Evolutionary conservation across 805 yeast species (phyloP).

Genomic region (Metschnikowia drakensbergensis): DNA sequence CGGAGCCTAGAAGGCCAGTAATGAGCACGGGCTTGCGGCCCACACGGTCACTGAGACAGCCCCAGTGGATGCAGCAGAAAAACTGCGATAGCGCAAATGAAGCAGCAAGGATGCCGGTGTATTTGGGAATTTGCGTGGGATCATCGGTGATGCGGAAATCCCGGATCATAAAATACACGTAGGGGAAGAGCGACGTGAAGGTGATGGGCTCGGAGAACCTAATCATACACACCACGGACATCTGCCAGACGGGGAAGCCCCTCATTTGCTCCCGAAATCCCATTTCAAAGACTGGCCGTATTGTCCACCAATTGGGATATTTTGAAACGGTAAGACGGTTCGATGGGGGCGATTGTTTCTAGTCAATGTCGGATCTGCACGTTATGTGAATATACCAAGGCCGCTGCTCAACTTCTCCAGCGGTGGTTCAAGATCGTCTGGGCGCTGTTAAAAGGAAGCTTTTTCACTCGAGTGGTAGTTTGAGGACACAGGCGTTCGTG

Average conservation of each 20-base stretch:
- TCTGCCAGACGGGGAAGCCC: constrained; percentile 22
- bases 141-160: constrained; percentile 18
- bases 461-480: neutral
- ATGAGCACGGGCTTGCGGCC: constrained; percentile 29
- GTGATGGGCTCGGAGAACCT: constrained; percentile 22
- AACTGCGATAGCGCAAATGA: constrained; percentile 20
- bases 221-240: constrained; percentile 17
- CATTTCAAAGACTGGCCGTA: neutral
- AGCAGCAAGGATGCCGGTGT: constrained; percentile 19
- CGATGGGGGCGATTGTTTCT: too few species aligned
- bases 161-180: constrained; percentile 20
- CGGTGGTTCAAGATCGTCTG: neutral
- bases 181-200: constrained; percentile 21
- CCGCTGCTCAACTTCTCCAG: too few species aligned
- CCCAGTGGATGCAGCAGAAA: constrained; percentile 27
- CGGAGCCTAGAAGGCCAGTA: constrained; percentile 25
- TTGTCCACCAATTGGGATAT: too few species aligned
- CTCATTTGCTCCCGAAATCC: constrained; percentile 13
- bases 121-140: constrained; percentile 17
- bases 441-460: neutral
- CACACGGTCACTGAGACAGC: constrained; percentile 25
- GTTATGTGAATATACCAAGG: too few species aligned
- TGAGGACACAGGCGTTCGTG: neutral
- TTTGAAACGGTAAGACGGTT: too few species aligned
- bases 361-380: too few species aligned